A percentile compares a stretch with the other conserved stretches of the same genome.
Conservation (phyloP, 805 yeast genomes). For the Wickerhamiella alocasiicola region DNA sequence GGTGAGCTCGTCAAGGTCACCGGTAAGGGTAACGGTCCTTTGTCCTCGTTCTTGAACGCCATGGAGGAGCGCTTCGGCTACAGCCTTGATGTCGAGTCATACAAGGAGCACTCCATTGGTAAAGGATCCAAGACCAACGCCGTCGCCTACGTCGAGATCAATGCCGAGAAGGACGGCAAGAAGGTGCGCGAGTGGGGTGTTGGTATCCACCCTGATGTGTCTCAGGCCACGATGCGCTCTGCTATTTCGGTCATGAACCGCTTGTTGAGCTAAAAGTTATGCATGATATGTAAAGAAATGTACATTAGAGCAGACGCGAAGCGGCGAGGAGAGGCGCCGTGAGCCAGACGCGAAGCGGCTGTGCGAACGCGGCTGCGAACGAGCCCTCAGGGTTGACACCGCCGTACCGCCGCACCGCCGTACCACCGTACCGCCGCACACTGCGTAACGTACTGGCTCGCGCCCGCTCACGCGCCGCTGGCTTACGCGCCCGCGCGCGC, state of each 20-base stretch:
- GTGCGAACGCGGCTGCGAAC: too few relatives aligned
- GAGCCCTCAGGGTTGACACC: too few relatives aligned
- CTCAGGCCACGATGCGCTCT: slow-evolving; percentile 63
- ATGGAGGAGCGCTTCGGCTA: slow-evolving; percentile 37
- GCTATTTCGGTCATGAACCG: slow-evolving; percentile 31
- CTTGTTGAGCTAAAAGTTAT: too few relatives aligned
- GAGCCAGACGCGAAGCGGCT: too few relatives aligned
- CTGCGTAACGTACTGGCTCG: too few relatives aligned
- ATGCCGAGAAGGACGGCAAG: slow-evolving; percentile 36
- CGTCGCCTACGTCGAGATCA: slow-evolving; percentile 59
- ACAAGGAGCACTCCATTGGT: slow-evolving; percentile 73
- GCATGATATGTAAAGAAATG: too few relatives aligned
- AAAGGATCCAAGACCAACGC: slow-evolving; percentile 59
- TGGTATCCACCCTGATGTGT: slow-evolving; percentile 81
- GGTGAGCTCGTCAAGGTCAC: slow-evolving; percentile 31
- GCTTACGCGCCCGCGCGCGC: too few relatives aligned
- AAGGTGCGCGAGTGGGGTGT: slow-evolving; percentile 63
- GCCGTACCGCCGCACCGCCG: too few relatives aligned
- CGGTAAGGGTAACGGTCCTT: slow-evolving; percentile 75
- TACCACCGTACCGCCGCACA: too few relatives aligned
- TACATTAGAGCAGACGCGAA: background rate
- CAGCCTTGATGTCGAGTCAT: slow-evolving; percentile 49
- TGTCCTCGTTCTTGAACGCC: slow-evolving; percentile 62
- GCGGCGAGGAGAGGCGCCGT: background rate
- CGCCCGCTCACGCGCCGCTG: too few relatives aligned